These are phyloP conservation scores for Neofusicoccum laricinum DNA, from an alignment of 2,329 filamentous ascomycete species.

Conservation along the genomic window DNA sequence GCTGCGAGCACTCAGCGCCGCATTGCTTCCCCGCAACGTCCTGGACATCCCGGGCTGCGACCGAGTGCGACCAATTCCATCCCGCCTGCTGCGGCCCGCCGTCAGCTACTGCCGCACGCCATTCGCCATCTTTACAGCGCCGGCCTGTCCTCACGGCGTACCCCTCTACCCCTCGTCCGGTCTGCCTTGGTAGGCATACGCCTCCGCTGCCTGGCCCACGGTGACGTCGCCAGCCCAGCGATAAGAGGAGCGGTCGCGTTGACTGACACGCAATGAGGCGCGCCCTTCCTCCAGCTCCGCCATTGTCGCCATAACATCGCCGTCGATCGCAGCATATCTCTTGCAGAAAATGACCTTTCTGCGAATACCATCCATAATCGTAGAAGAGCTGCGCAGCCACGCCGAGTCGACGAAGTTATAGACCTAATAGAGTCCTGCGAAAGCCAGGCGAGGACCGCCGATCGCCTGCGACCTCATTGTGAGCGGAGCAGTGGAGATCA, in stretches of 20 bases:
- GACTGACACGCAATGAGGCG: not conserved
- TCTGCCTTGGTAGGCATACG: not conserved
- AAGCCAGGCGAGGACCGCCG: not conserved
- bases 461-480: not conserved
- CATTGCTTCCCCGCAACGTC: not conserved
- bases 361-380: not conserved
- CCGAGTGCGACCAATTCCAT: conserved; percentile 6
- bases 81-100: not conserved
- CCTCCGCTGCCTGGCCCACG: not conserved
- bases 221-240: not conserved
- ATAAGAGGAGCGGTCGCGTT: conserved; percentile 2
- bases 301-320: not conserved
- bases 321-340: not conserved
- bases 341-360: conserved; percentile 8
- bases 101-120: not conserved
- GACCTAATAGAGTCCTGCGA: not conserved
- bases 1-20: not conserved
- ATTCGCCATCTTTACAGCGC: not conserved
- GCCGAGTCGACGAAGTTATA: not conserved
- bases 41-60: not conserved
- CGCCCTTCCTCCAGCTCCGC: not conserved
- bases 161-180: not conserved
- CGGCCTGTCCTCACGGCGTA: not conserved
- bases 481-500: conserved; percentile 16
- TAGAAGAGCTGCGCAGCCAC: not conserved